Percentiles rank a stretch among this genome's conserved stretches.
Conservation (phyloP, 768 basidiomycete genomes). For the Rhizopogon vesiculosus region DNA sequence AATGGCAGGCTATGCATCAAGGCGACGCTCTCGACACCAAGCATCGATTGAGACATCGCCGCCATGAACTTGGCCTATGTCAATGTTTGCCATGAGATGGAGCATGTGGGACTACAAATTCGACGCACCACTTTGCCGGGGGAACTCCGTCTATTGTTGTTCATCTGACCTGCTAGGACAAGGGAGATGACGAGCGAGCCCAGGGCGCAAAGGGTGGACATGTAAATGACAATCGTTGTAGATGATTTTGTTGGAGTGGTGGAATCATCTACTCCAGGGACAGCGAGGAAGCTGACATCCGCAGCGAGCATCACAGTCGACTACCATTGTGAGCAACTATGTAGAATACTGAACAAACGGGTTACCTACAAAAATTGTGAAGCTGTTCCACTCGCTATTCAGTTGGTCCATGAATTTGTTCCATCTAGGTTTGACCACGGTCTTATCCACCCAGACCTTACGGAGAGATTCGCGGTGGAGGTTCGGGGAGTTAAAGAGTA, state of each 20-base stretch:
- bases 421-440: conserved; percentile 36
- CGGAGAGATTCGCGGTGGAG: conserved; percentile 37
- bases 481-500: conserved; percentile 43
- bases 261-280: conserved; percentile 32
- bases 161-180: conserved; percentile 33
- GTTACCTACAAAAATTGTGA: conserved; percentile 41
- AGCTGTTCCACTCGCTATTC: conserved; percentile 42
- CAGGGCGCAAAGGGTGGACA: conserved; percentile 32
- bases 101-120: background rate
- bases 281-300: conserved; percentile 50
- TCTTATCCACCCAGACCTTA: conserved; percentile 40
- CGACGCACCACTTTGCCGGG: conserved; percentile 25
- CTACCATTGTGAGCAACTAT: conserved; percentile 18
- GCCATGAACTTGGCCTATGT: conserved; percentile 15
- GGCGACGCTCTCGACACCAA: conserved; percentile 24
- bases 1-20: conserved; percentile 30
- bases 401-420: conserved; percentile 34
- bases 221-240: conserved; percentile 31
- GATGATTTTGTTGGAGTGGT: conserved; percentile 6
- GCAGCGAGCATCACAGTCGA: conserved; percentile 47
- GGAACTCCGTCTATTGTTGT: conserved; percentile 16
- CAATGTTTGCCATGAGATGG: background rate
- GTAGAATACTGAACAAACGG: background rate
- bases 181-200: conserved; percentile 31
- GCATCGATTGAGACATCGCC: conserved; percentile 3